Evolutionary conservation across 768 basidiomycete genomes (phyloP), one percentile per base, ranked within the genome.

Genomic region (Macrolepiota fuliginosa): DNA sequence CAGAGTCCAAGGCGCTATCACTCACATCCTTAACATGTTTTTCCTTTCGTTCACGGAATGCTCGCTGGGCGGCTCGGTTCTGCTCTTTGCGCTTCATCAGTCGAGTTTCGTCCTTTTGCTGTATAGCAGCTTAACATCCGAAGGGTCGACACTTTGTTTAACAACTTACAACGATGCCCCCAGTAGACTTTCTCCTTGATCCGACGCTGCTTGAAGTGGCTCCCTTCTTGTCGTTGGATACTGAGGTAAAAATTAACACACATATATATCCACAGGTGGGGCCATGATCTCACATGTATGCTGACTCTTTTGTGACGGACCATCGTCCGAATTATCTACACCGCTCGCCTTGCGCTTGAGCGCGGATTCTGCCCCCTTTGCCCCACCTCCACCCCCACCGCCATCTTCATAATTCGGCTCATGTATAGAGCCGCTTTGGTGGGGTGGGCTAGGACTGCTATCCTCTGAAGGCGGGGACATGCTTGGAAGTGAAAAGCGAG

Each of bases 21-120:
- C 93, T 78, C 70, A 97, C 95, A 72, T 97, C 95, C 71, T 93
- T 94, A 65, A 98, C 93, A 73, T 97, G 95, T 69, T 92, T 94
- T 77, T 99, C 96, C 76, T 98, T 96, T 63, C 96, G 84, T 74
- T 98, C 97, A 58, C 96, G 81, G 79, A 99, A 99, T 1, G 96
- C 96, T 56, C 96, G 88, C 74, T 99, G 97, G 6, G 96, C 96
- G 2, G 95, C 94, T 58, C 96, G 83, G 68, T 99, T 99, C 76
- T 98, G 96, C 68, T 98, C 92, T 77, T 98, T 98, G 64, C 96
- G 88, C 71, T 96, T 96, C 65, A 91, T 63, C 4, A 94, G 74
- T 24, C 91, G 84, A 4, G 81, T 74, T 68, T 93, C 92, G 65
- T 95, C 92, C 75, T 91, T 80, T 36, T 70, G 67, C 75, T 77